Percentiles rank a stretch among this genome's conserved stretches.
These are phyloP conservation scores for Colletotrichum phormii DNA, from an alignment of 2,329 filamentous ascomycete genomes.

Conservation along the genomic window DNA sequence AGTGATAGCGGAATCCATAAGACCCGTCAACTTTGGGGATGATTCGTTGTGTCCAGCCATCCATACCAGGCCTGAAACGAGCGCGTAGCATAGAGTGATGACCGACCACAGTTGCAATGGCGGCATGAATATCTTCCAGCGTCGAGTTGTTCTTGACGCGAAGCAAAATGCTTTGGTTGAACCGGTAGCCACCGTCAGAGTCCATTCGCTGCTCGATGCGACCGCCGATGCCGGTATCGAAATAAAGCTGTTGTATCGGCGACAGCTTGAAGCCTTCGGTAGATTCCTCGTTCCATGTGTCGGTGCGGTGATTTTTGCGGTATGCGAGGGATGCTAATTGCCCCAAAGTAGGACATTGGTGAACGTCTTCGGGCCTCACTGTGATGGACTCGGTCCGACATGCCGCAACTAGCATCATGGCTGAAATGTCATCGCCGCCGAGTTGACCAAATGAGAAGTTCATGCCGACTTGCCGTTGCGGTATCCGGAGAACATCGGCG, in stretches of 20 bases:
- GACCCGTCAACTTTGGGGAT: conserved; percentile 53
- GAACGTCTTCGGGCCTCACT: conserved; percentile 50
- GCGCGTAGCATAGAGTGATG: conserved; percentile 65
- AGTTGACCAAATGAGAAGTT: conserved; percentile 54
- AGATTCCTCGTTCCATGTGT: conserved; percentile 47
- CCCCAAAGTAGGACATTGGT: conserved; percentile 50
- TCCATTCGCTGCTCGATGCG: conserved; percentile 44
- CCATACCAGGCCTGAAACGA: conserved; percentile 52
- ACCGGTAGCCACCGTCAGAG: conserved; percentile 54
- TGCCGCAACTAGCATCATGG: conserved; percentile 51
- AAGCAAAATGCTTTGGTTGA: conserved; percentile 63
- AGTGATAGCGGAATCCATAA: conserved; percentile 57
- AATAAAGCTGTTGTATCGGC: conserved; percentile 66
- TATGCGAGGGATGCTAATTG: conserved; percentile 52
- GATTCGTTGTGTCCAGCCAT: conserved; percentile 60
- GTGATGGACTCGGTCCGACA: conserved; percentile 53
- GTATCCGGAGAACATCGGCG: conserved; percentile 51
- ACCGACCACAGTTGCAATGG: conserved; percentile 59
- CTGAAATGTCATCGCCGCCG: conserved; percentile 53
- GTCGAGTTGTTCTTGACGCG: conserved; percentile 54
- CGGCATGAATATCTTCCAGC: conserved; percentile 58
- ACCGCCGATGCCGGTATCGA: conserved; percentile 58
- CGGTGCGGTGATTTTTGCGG: conserved; percentile 44
- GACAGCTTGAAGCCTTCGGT: conserved; percentile 58
- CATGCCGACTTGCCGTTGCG: conserved; percentile 53